Evolutionary conservation across 83 land plant genomes (phyloP), one percentile per base, ranked within the genome.

Genomic region (Picea mariana): DNA sequence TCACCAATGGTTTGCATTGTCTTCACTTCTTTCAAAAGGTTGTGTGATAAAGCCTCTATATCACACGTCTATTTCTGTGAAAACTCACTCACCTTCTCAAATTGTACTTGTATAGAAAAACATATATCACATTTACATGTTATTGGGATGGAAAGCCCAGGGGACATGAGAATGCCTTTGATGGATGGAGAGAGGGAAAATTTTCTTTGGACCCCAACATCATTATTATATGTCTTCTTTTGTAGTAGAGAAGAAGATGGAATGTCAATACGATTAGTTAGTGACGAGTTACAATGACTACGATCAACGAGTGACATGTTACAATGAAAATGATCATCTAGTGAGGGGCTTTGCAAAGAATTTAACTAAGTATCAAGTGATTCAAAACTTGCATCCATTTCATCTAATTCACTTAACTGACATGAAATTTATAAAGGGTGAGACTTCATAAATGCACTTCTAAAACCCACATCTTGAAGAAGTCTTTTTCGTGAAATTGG

Each of bases 21-120:
- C 5, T 85, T 87, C 68, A 94, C 66, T 40, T 87, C 88, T 9
- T 38, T 90, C 52, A 89, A 61, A 58, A 94, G 88, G 31, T 81
- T 87, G 23, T 23, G 24, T 40, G 94, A 86, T 55, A 94, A 62
- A 23, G 58, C 77, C 47, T 92, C 87, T 62, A 90, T 83, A 83
- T 90, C 91, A 47, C 80, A 85, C 94, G 90, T 90, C 80, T 94
- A 94, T n/a, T 81, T 81, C 60, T 92, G 91, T 76, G 96, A 90
- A 83, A 94, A 94, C 61, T 78, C 81, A 52, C 88, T 82, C 12
- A 89, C 94, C 63, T 84, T 86, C 67, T 88, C 75, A 9, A 89
- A 87, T 49, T 84, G 79, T 9, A 34, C 49, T 23, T 85, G 81
- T 9, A 83, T 77, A 21, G 86, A 84, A 49, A 58, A 52, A 55